Conservation (phyloP, 108 stramenopile genomes). For the Conticribra weissflogii region DNA sequence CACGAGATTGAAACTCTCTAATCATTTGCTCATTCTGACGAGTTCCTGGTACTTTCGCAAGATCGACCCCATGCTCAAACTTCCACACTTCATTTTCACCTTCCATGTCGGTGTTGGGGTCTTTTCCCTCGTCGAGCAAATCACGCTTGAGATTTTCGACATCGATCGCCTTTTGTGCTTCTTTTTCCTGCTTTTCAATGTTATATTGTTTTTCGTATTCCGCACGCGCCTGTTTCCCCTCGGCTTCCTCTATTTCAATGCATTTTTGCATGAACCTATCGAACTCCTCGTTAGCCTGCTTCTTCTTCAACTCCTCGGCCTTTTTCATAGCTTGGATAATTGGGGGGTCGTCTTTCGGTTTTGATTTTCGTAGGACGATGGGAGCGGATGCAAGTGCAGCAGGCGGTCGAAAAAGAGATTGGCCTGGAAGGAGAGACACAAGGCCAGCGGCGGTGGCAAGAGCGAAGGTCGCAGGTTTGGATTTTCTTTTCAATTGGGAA, state of each 20-base stretch:
- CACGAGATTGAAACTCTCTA: conserved; percentile 43
- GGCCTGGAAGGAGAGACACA: conserved; percentile 13
- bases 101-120: conserved; percentile 69
- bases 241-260: conserved; percentile 62
- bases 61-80: conserved; percentile 69
- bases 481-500: conserved; percentile 7
- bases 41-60: conserved; percentile 68
- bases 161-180: conserved; percentile 32
- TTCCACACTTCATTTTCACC: conserved; percentile 63
- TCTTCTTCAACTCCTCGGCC: conserved; percentile 50
- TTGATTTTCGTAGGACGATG: conserved; percentile 63
- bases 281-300: conserved; percentile 44
- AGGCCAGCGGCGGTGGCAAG: conserved; percentile 18
- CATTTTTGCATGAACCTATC: conserved; percentile 45
- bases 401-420: conserved; percentile 13
- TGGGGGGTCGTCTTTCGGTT: conserved; percentile 63
- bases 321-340: conserved; percentile 56
- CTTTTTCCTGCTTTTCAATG: conserved; percentile 40
- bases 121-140: conserved; percentile 71
- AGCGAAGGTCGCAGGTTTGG: conserved; percentile 42
- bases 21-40: conserved; percentile 61
- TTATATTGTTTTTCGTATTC: conserved; percentile 67
- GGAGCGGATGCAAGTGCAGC: conserved; percentile 72
- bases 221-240: conserved; percentile 64
- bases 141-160: conserved; percentile 57